Percentiles rank a stretch among this genome's conserved stretches.
These are phyloP conservation scores for Phytophthora citrophthora DNA, from an alignment of 352 stramenopile species.

Conservation along the genomic window DNA sequence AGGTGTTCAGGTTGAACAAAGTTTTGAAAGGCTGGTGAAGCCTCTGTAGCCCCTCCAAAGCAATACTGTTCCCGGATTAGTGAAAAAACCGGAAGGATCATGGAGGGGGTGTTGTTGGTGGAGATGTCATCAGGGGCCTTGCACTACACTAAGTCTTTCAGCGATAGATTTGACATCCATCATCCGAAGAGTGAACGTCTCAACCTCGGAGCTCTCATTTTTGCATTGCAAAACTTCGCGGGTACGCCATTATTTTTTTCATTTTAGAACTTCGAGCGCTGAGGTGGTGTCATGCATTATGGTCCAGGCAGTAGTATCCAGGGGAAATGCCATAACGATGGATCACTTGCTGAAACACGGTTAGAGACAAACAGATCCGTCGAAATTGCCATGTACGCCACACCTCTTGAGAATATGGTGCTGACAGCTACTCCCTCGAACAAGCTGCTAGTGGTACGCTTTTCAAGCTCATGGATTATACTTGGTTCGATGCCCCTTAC, in stretches of 20 bases:
- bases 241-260: slow-evolving; percentile 15
- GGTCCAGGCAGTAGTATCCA: slow-evolving; percentile 33
- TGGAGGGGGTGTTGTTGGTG: slow-evolving; percentile 68
- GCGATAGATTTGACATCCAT: slow-evolving; percentile 46
- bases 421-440: slow-evolving; percentile 41
- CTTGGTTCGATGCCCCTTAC: neutral
- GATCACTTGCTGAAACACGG: neutral
- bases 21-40: slow-evolving; percentile 9
- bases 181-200: slow-evolving; percentile 63
- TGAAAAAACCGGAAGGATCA: slow-evolving; percentile 9
- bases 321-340: slow-evolving; percentile 3
- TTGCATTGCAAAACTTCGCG: slow-evolving; percentile 70
- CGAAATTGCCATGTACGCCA: slow-evolving; percentile 50
- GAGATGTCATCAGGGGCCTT: slow-evolving; percentile 55
- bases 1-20: neutral
- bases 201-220: slow-evolving; percentile 68
- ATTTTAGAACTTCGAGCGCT: neutral
- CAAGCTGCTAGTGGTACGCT: slow-evolving; percentile 44
- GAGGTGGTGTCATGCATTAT: neutral
- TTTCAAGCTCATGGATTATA: neutral
- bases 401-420: slow-evolving; percentile 53
- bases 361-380: neutral
- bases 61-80: no score
- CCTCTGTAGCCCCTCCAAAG: neutral
- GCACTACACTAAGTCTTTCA: slow-evolving; percentile 61